Evolutionary conservation across 1,284 basidiomycete species (phyloP), one percentile per base, ranked within the genome.

Genomic region (Flammula alnicola): DNA sequence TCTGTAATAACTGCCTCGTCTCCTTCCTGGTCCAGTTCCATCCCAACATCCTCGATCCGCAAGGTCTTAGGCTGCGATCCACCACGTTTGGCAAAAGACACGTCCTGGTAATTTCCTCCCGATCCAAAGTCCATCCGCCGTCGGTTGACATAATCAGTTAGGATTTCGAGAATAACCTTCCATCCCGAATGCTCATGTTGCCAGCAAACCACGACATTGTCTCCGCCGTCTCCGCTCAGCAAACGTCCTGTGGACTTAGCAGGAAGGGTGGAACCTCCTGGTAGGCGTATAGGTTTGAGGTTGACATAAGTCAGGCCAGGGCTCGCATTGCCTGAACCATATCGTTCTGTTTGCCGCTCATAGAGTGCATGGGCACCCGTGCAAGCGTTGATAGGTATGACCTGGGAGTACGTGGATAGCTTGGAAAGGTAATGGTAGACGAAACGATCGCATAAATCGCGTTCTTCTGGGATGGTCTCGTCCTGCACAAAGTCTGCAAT

Each of bases 201-300:
- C 93, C 93, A 95, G n/a, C 79, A 77, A 1, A 95, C 80, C 7
- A 90, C 83, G 33, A 91, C 72, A 7, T 81, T 76, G 29, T 91
- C 90, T 3, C 78, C 81, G 4, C 81, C 80, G 51, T 91, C 90
- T 2, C 81, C 76, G 56, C 82, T 89, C 27, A 95, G 73, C 32
- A 93, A 75, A 9, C 82, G 80, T 2, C 91, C 93, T 2, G 75
- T 69, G 1, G 88, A 85, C 27, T 82, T 80, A 2, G 80, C 71
- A 5, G 86, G 83, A 1, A 95, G 74, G 12, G 75, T 74, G 1
- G 87, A 81, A 2, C 89, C 86, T 1, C 91, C 91, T 9, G 93
- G 88, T 3, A 95, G 76, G 44, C 76, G 79, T 49, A 95, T 75
- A 4, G 86, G 78, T 14, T 81, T 77, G 26, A 80, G 65, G 56